Evolutionary conservation across 768 basidiomycete species (phyloP), one percentile per base, ranked within the genome.

Genomic region (Pulveroboletus sp.): DNA sequence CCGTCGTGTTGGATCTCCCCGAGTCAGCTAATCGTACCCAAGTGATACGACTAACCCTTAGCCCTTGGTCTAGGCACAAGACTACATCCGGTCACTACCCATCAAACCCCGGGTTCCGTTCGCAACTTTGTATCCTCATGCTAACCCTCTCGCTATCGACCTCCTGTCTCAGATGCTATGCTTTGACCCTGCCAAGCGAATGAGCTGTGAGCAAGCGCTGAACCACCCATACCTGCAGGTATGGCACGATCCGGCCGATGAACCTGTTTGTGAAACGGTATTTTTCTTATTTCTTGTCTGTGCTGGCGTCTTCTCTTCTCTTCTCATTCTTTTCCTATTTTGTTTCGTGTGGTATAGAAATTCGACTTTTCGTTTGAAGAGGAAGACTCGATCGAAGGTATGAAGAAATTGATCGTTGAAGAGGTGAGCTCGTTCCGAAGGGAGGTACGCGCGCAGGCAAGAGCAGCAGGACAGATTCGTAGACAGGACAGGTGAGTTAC

Each of bases 191-290:
- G 87, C 92, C 15, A 92, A 92, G 71, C 85, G 95, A 47, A 94
- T 97, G 68, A 91, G 89, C 51, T 97, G 95, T 68, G 92, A 96
- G 62, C 85, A 97, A 64, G 96, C 96, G 2, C 74, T 99, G 44
- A 86, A 87, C 46, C 96, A 99, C 65, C 93, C 94, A 2, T 99
- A 98, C 71, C 73, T 91, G 53, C 82, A 88, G 52, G 96, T 97
- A 10, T 99, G 96, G 96, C 94, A 97, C 64, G 96, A 98, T 67
- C 93, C 93, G 17, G 83, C 89, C 9, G 94, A 98, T 65, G 94
- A 96, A 68, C 94, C 94, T 0, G 59, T 80, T 33, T 96, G 93
- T 67, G 83, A 89, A 33, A 68, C 78, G 43, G 93, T 92, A 58
- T 70, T 44, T 46, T 3, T 41, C 12, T 36, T 10, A 1, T 18